Evolutionary conservation across 2,329 filamentous ascomycete genomes (phyloP), one percentile per base, ranked within the genome.

Genomic region (Paracoccidioides lutzii): DNA sequence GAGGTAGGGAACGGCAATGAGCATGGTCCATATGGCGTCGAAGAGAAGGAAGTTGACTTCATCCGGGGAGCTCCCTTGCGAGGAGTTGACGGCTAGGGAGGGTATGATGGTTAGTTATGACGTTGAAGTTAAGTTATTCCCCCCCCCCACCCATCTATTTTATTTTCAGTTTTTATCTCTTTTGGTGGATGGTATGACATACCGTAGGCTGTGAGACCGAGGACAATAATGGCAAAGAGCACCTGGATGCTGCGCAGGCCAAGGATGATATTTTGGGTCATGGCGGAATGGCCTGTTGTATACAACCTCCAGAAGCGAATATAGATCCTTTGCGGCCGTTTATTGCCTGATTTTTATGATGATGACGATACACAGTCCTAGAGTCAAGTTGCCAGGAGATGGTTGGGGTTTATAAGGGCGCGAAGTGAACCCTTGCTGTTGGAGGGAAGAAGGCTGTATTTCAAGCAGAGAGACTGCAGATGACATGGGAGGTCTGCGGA

Each of bases 21-120:
- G 77, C 50, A 89, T 69, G 1, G 88, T 86, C 87, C 88, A 94
- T 62, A 90, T 75, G 43, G 82, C 76, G 67, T 78, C 78, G 78
- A 95, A 95, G 71, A 95, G 76, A 71, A 91, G 79, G 74, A 93
- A 95, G 72, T 84, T 83, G 67, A 87, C 75, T 40, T 78, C 73
- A 9, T 78, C 75, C 51, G 66, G 62, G 52, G 72, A 74, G 49
- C 56, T 53, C 9, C 57, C 15, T 32, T 61, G 55, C 70, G 74
- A 77, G 71, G 73, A 75, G 62, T 72, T 72, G 42, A 83, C 78
- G 59, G 84, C 83, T 87, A 62, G 10, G 41, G 5, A 9, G 5
- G 42, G 12, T 44, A 15, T 7, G 15, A 15, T 44, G 14, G 14
- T 1, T 28, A 51, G 53, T n/a, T 37, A 35, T 40, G 52, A 38